Conservation (phyloP, 768 basidiomycete genomes). For the Pseudohyphozyma bogoriensis region DNA sequence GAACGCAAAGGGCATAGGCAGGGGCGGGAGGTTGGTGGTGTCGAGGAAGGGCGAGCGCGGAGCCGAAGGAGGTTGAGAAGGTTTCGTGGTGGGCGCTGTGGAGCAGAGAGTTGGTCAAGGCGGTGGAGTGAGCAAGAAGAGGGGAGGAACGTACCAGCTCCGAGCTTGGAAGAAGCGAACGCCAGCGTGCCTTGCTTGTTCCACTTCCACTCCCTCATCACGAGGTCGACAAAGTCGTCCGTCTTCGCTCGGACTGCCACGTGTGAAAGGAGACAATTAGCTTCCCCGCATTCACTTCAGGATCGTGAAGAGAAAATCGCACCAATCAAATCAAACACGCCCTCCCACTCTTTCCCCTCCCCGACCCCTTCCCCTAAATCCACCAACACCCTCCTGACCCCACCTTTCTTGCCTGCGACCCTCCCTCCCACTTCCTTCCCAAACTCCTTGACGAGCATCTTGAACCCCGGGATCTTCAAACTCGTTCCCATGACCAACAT, state of each 20-base stretch:
- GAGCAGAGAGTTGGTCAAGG: too few species aligned
- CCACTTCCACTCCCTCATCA: conserved; percentile 88
- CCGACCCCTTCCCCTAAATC: too few species aligned
- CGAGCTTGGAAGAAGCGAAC: too few species aligned
- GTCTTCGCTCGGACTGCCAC: conserved; percentile 64
- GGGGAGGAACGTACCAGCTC: too few species aligned
- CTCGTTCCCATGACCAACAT: conserved; percentile 96
- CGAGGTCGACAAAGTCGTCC: conserved; percentile 69
- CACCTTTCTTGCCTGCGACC: conserved; percentile 82
- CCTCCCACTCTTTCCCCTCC: conserved; percentile 72
- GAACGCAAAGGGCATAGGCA: too few species aligned
- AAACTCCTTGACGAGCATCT: conserved; percentile 88
- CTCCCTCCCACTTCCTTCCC: conserved; percentile 61
- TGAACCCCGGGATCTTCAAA: conserved; percentile 83
- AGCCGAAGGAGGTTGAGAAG: too few species aligned
- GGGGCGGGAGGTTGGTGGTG: too few species aligned
- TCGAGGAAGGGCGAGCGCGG: too few species aligned
- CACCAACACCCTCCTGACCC: too few species aligned
- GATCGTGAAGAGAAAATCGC: not conserved
- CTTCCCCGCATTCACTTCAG: not conserved
- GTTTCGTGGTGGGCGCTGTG: too few species aligned
- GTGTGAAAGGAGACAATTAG: not conserved
- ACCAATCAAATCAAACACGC: conserved; percentile 74
- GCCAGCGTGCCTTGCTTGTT: conserved; percentile 76
- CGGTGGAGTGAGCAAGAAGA: too few species aligned